phyloP scores from a whole-genome alignment of 2,329 filamentous ascomycete genomes.

The Arachnomyces sp. region DNA sequence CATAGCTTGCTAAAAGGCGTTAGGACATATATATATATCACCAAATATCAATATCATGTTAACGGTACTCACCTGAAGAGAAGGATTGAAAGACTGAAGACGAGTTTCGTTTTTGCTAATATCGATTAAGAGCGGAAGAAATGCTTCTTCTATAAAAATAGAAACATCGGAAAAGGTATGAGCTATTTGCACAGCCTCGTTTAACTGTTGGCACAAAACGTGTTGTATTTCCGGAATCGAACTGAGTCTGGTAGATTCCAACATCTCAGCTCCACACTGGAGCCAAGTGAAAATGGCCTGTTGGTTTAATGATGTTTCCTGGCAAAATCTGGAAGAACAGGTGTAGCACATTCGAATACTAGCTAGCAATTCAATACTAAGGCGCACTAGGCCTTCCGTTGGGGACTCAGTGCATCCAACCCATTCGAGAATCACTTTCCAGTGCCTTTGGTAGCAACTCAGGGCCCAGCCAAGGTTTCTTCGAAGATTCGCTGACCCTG shows the following conservation, averaged over 20 bases:
- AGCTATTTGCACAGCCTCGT: slow-evolving; percentile 17
- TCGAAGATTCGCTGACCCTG: slow-evolving; percentile 18
- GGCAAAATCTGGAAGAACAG: slow-evolving; percentile 14
- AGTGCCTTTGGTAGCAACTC: slow-evolving; percentile 27
- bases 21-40: slow-evolving; percentile 6
- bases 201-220: slow-evolving; percentile 22
- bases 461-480: slow-evolving; percentile 28
- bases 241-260: slow-evolving; percentile 18
- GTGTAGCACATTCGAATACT: slow-evolving; percentile 18
- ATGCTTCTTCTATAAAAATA: slow-evolving; percentile 18
- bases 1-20: slow-evolving; percentile 13
- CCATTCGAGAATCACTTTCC: slow-evolving; percentile 24
- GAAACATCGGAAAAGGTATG: slow-evolving; percentile 14
- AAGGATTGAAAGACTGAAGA: slow-evolving; percentile 18
- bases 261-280: slow-evolving; percentile 24
- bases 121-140: slow-evolving; percentile 21
- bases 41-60: background rate
- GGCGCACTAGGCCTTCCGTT: slow-evolving; percentile 12
- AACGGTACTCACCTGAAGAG: slow-evolving; percentile 24
- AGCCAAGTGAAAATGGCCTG: slow-evolving; percentile 22
- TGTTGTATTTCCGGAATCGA: slow-evolving; percentile 23
- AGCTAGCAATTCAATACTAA: slow-evolving; percentile 22
- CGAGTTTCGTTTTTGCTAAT: slow-evolving; percentile 14
- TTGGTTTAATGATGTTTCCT: slow-evolving; percentile 17
- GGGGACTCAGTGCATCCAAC: slow-evolving; percentile 14